Evolutionary conservation across 1,284 basidiomycete genomes (phyloP).

Genomic region (Vanrija pseudolonga): DNA sequence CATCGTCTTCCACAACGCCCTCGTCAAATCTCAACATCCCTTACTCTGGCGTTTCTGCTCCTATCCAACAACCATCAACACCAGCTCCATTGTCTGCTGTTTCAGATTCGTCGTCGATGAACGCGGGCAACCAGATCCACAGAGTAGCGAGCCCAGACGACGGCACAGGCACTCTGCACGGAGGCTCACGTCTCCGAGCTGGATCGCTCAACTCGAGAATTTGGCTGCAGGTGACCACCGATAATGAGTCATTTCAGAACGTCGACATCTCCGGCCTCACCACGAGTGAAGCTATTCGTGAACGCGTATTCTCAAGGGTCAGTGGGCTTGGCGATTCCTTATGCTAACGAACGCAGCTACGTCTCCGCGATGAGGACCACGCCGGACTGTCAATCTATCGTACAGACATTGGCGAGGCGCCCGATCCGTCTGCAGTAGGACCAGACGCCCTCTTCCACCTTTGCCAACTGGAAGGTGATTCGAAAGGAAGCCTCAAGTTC

Average conservation of each 20-base stretch:
- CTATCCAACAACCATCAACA: not conserved
- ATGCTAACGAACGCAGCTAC: conserved; percentile 55
- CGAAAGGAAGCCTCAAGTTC: conserved; percentile 72
- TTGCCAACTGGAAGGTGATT: conserved; percentile 68
- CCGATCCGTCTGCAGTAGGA: conserved; percentile 65
- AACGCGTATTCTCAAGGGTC: conserved; percentile 80
- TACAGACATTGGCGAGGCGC: conserved; percentile 73
- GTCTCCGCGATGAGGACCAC: conserved; percentile 78
- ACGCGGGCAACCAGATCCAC: not conserved
- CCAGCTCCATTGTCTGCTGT: not conserved
- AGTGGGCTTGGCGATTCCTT: conserved; percentile 22
- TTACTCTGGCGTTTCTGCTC: not conserved
- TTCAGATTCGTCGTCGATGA: conserved; percentile 1
- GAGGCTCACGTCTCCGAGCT: not conserved
- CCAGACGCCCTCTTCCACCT: conserved; percentile 66
- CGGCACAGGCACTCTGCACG: conserved; percentile 17
- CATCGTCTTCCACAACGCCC: conserved; percentile 5
- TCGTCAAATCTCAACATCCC: not conserved
- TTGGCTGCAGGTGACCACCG: conserved; percentile 61
- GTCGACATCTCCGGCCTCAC: conserved; percentile 72
- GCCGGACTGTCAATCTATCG: conserved; percentile 72
- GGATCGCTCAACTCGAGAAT: conserved; percentile 6
- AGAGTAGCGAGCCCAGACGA: conserved; percentile 37
- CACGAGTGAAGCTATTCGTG: conserved; percentile 69
- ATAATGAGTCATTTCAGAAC: conserved; percentile 72